These are phyloP conservation scores for Cryptococcus amylolentus DNA, from an alignment of 1,284 basidiomycete genomes.

Conservation along the genomic window DNA sequence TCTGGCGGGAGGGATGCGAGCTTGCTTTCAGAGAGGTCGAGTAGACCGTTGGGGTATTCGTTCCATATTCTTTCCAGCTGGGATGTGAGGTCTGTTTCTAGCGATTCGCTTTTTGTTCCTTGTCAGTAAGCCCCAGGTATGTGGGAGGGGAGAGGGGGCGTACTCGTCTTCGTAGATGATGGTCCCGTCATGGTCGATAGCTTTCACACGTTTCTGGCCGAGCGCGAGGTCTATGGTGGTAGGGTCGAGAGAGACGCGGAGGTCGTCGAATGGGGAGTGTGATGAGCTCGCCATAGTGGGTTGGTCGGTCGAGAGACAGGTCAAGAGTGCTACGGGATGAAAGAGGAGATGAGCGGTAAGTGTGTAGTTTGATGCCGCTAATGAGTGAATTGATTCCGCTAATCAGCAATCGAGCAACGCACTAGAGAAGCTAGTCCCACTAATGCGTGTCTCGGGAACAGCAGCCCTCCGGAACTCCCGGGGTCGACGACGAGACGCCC, in stretches of 20 bases:
- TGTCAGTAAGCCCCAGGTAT: not conserved
- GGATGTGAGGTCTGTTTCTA: slow-evolving; percentile 26
- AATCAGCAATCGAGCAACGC: too few relatives aligned
- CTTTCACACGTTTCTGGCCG: slow-evolving; percentile 21
- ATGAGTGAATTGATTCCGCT: too few relatives aligned
- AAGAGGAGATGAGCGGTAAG: too few relatives aligned
- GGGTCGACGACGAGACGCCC: too few relatives aligned
- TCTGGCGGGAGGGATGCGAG: slow-evolving; percentile 18
- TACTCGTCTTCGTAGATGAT: slow-evolving; percentile 31
- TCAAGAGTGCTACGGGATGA: too few relatives aligned
- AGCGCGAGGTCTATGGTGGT: slow-evolving; percentile 28
- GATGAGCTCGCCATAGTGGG: not conserved
- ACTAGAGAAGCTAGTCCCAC: too few relatives aligned
- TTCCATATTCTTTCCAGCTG: slow-evolving; percentile 40
- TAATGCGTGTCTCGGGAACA: too few relatives aligned
- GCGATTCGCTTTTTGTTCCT: slow-evolving; percentile 15
- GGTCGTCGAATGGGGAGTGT: slow-evolving; percentile 9
- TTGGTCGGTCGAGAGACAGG: too few relatives aligned
- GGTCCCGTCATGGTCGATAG: slow-evolving; percentile 31
- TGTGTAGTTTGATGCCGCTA: too few relatives aligned
- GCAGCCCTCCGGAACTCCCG: too few relatives aligned
- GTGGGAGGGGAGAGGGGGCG: not conserved
- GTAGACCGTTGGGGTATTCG: slow-evolving; percentile 39
- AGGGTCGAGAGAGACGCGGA: slow-evolving; percentile 29
- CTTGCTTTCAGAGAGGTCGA: slow-evolving; percentile 34